A percentile compares a stretch with the other conserved stretches of the same genome.
Evolutionary conservation across 768 basidiomycete species (phyloP).

Genomic region (Russula sp.): DNA sequence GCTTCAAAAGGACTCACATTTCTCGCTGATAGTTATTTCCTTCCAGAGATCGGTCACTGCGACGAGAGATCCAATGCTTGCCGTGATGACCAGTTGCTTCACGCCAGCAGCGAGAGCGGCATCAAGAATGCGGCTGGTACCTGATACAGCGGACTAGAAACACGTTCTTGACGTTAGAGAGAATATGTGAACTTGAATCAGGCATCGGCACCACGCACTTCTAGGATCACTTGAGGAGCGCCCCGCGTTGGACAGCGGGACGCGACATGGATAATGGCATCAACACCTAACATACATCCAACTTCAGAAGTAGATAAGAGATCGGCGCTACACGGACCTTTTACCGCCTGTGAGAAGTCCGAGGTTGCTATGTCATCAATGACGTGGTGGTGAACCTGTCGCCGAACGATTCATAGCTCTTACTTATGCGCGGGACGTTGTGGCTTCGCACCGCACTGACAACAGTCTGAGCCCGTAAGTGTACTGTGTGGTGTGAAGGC

Average conservation of each 20-base stretch:
- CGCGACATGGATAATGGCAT: conserved; percentile 27
- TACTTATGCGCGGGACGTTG: conserved; percentile 25
- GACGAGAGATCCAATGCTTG: conserved; percentile 16
- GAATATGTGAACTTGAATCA: too few relatives aligned
- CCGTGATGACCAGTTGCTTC: conserved; percentile 23
- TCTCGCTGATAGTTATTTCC: conserved; percentile 8
- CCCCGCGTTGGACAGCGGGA: conserved; percentile 12
- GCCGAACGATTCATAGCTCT: conserved; percentile 26
- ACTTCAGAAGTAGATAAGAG: not conserved
- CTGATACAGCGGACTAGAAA: conserved; percentile 22
- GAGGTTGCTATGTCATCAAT: conserved; percentile 31
- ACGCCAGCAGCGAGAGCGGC: conserved; percentile 12
- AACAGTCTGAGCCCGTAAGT: not conserved
- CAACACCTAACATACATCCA: conserved; percentile 14
- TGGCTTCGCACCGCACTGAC: conserved; percentile 30
- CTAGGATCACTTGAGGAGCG: conserved; percentile 24
- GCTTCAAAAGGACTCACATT: conserved; percentile 12
- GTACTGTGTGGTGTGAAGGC: not conserved
- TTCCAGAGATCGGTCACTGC: not conserved
- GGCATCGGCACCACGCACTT: conserved; percentile 3
- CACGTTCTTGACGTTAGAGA: not conserved
- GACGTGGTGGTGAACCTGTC: conserved; percentile 27
- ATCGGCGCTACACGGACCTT: conserved; percentile 21
- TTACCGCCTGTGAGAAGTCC: conserved; percentile 29
- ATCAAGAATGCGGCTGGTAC: conserved; percentile 27